These are phyloP conservation scores for Wickerhamiella occidentalis DNA, from an alignment of 805 yeast genomes.

Conservation along the genomic window DNA sequence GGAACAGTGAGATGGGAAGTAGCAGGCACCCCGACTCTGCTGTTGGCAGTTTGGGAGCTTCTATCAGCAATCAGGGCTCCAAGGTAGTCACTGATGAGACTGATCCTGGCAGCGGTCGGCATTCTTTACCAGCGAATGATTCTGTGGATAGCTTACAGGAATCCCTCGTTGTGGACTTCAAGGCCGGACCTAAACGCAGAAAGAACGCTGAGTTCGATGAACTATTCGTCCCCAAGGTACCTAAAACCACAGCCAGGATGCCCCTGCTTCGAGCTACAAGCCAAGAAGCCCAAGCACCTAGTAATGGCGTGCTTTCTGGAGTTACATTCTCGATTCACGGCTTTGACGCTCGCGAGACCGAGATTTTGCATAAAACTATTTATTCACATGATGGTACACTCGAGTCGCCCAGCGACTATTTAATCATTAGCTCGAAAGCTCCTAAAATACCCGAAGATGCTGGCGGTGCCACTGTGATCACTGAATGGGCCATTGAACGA, in stretches of 20 bases:
- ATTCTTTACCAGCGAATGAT: slow-evolving; percentile 1
- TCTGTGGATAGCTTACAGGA: background rate
- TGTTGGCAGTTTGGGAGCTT: too few species aligned
- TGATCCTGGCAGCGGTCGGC: too few species aligned
- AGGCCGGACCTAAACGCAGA: slow-evolving; percentile 1
- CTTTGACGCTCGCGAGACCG: slow-evolving; percentile 31
- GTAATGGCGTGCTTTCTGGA: slow-evolving; percentile 31
- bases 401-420: slow-evolving; percentile 12
- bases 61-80: too few species aligned
- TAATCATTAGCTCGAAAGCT: slow-evolving; percentile 23
- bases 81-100: too few species aligned
- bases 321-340: slow-evolving; percentile 35
- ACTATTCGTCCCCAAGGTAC: background rate
- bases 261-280: background rate
- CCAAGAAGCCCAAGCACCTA: background rate
- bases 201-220: background rate
- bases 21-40: background rate
- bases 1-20: slow-evolving; percentile 16
- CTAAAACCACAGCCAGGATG: background rate
- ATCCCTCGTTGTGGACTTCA: background rate
- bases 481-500: slow-evolving; percentile 77
- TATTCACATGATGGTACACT: slow-evolving; percentile 36
- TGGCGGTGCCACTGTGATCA: slow-evolving; percentile 32
- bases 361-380: slow-evolving; percentile 34
- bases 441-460: slow-evolving; percentile 20